Evolutionary conservation across 2,329 filamentous ascomycete species (phyloP).

Genomic region (Fusarium miscanthi): DNA sequence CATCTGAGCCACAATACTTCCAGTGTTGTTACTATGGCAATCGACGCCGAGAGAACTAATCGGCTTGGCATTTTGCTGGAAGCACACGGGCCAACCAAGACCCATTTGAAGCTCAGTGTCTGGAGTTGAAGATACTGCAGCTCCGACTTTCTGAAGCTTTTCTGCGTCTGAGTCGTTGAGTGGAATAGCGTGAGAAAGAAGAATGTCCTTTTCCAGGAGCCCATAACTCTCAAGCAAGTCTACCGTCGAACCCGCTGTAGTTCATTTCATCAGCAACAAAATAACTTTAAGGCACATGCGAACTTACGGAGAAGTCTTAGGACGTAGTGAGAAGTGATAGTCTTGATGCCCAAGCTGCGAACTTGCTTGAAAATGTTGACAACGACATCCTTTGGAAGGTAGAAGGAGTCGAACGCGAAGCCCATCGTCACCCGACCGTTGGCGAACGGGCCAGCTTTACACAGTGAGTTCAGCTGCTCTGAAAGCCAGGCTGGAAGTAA

Average conservation of each 20-base stretch:
- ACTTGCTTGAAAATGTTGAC: background rate
- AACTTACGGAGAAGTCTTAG: background rate
- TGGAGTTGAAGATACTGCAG: background rate
- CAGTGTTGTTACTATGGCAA: constrained; percentile 11
- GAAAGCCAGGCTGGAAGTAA: background rate
- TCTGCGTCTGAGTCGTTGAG: constrained; percentile 5
- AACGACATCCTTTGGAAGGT: constrained; percentile 9
- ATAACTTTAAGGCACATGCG: accelerated
- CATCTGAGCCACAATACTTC: constrained; percentile 4
- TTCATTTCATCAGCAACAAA: accelerated
- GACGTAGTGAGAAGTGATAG: constrained; percentile 16
- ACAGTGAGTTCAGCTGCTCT: background rate
- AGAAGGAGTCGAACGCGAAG: constrained; percentile 12
- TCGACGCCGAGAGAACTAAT: constrained; percentile 5
- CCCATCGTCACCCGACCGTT: constrained; percentile 6
- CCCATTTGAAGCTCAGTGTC: constrained; percentile 19
- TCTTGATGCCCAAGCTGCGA: background rate
- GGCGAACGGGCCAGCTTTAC: background rate
- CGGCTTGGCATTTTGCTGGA: constrained; percentile 4
- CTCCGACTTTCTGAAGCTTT: background rate
- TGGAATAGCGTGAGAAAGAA: constrained; percentile 7
- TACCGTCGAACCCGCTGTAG: background rate
- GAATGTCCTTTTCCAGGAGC: background rate
- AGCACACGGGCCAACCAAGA: constrained; percentile 13
- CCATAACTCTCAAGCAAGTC: background rate